These are phyloP conservation scores for Irpex rosettiformis DNA, from an alignment of 1,284 basidiomycete species.

Conservation along the genomic window DNA sequence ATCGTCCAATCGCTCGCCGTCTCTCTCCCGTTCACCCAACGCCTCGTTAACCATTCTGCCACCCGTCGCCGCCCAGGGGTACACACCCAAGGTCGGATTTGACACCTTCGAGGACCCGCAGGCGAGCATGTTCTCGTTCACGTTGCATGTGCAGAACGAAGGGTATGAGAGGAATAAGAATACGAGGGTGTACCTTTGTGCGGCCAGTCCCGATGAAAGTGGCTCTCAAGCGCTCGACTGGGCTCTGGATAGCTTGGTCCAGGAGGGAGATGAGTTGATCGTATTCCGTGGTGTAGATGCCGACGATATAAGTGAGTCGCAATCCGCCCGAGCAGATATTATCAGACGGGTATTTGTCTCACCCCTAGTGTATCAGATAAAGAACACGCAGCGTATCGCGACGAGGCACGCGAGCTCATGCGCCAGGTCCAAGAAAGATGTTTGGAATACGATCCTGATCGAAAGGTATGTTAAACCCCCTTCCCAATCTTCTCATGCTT, in stretches of 20 bases:
- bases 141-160: constrained; percentile 78
- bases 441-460: constrained; percentile 73
- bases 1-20: constrained; percentile 8
- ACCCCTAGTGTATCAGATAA: too few relatives aligned
- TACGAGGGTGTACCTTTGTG: constrained; percentile 90
- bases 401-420: constrained; percentile 86
- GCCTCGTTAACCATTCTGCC: constrained; percentile 18
- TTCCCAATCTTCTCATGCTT: background rate
- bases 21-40: constrained; percentile 16
- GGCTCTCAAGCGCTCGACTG: constrained; percentile 85
- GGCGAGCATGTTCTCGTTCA: constrained; percentile 52
- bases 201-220: constrained; percentile 86
- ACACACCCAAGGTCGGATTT: constrained; percentile 80
- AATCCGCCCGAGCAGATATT: background rate
- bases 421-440: constrained; percentile 80
- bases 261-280: constrained; percentile 94
- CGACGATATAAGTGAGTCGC: constrained; percentile 64
- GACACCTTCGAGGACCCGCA: constrained; percentile 46
- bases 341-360: too few relatives aligned
- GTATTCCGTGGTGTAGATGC: constrained; percentile 89
- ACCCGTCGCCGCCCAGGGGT: constrained; percentile 42
- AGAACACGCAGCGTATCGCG: constrained; percentile 81
- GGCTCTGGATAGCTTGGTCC: constrained; percentile 82
- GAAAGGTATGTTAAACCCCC: constrained; percentile 48
- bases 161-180: constrained; percentile 77